Evolutionary conservation across 208 protist species (phyloP).

Genomic region (Leishmania major): DNA sequence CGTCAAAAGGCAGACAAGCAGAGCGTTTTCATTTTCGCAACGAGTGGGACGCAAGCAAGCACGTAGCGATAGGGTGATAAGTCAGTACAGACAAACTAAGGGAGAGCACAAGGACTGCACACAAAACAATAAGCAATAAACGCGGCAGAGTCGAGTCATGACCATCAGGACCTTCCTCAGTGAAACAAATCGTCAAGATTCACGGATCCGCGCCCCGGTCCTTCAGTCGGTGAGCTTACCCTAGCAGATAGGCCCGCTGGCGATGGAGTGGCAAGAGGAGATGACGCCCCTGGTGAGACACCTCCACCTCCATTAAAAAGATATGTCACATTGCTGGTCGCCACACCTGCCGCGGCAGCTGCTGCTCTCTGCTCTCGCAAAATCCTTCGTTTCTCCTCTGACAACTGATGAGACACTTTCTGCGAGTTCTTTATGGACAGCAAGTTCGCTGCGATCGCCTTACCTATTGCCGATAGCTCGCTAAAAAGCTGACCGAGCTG

Average conservation of each 20-base stretch:
- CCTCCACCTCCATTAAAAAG: background rate
- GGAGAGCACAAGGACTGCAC: background rate
- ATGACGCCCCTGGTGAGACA: background rate
- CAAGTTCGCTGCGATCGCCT: slow-evolving; percentile 29
- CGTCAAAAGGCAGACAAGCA: background rate
- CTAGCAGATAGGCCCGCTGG: background rate
- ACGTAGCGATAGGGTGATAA: background rate
- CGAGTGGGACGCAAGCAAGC: background rate
- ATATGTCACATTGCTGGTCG: background rate
- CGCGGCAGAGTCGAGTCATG: background rate
- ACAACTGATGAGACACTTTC: slow-evolving; percentile 56
- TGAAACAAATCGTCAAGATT: slow-evolving; percentile 48
- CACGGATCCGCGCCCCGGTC: background rate
- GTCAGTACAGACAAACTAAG: background rate
- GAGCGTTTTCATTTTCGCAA: background rate
- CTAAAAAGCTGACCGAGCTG: slow-evolving; percentile 52
- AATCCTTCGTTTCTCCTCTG: slow-evolving; percentile 46
- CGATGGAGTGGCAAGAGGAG: background rate
- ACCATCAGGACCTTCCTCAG: background rate
- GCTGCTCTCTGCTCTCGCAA: slow-evolving; percentile 12
- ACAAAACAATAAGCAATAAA: background rate
- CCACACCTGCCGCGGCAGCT: background rate
- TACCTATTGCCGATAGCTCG: slow-evolving; percentile 26
- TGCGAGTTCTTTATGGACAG: slow-evolving; percentile 62
- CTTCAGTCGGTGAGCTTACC: background rate